phyloP scores from a whole-genome alignment of 2,329 filamentous ascomycete species.

The Colletotrichum sp. region DNA sequence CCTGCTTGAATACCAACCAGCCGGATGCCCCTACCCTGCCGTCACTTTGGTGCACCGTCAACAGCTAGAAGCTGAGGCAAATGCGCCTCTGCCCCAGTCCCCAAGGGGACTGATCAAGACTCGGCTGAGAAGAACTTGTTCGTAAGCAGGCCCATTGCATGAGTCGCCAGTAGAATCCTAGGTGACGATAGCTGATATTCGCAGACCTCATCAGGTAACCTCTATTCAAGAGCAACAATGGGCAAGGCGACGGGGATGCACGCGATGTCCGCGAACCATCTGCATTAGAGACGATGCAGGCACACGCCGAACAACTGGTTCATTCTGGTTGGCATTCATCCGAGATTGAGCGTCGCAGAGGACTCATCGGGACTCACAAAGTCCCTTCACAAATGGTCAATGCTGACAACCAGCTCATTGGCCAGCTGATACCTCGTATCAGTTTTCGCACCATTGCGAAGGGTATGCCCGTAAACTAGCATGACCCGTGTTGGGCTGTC shows the following conservation, averaged over 20 bases:
- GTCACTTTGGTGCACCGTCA: not conserved
- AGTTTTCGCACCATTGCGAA: not conserved
- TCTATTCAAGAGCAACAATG: not conserved
- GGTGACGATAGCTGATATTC: not conserved
- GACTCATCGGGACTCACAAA: not conserved
- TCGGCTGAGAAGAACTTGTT: not conserved
- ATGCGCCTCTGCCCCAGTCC: not conserved
- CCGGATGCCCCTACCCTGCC: not conserved
- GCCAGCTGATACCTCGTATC: not conserved
- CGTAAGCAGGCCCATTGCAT: not conserved
- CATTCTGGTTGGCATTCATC: not conserved
- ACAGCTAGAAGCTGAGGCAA: not conserved
- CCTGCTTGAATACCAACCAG: not conserved
- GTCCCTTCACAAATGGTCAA: not conserved
- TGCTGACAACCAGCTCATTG: not conserved
- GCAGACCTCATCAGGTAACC: not conserved
- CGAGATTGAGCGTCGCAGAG: not conserved
- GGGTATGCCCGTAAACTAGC: not conserved
- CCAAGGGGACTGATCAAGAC: not conserved
- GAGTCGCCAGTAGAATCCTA: not conserved
- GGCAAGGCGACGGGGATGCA: not conserved
- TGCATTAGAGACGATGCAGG: not conserved
- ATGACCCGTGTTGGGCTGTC: not conserved
- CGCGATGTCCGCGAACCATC: not conserved
- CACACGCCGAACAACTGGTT: not conserved